Evolutionary conservation across 1,139 yeast species (phyloP), one percentile per base, ranked within the genome.

Genomic region (Candida sojae): DNA sequence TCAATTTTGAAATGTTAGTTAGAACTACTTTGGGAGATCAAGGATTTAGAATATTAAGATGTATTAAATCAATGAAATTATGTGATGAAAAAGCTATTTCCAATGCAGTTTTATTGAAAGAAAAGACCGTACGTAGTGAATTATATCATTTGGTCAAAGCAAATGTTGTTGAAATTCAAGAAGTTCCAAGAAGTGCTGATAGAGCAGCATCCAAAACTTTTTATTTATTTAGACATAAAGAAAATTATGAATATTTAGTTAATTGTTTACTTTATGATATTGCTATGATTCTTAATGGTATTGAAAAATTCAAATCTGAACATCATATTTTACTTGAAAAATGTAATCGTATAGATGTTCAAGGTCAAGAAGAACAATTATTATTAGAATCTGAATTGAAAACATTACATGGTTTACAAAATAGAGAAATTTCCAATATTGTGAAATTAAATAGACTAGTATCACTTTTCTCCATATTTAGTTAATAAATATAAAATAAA

Each of bases 181-280:
- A 95, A 69, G 88, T 93, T 31, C 98, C 99, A 7, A 80, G 95
- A 60, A 86, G 96, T 33, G 86, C 85, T 31, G 98, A 92, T 64
- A 78, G 99, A 54, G 93, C 96, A 2, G 97, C 98, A 0, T 84
- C 90, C 39, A 83, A 96, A 57, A 86, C 97, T 1, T 86, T 87
- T 42, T 93, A 83, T 61, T 77, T 93, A 42, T 93, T 90, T 77
- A 80, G 90, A 62, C 88, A 85, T 57, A 83, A 82, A 47, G 83
- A 84, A 49, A 79, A 79, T 48, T 60, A 84, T 33, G 77, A 87
- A 55, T 83, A 73, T 50, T 58, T 75, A 43, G 55, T 60, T 25
- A 65, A 68, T 45, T 62, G 76, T 2, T 54, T 75, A 33, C 53
- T 67, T 28, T 71, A 58, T 51, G 61, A 67, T 47, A 84, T 91